These are phyloP conservation scores for Leishmania arabica DNA, from an alignment of 208 protist species.

Conservation along the genomic window DNA sequence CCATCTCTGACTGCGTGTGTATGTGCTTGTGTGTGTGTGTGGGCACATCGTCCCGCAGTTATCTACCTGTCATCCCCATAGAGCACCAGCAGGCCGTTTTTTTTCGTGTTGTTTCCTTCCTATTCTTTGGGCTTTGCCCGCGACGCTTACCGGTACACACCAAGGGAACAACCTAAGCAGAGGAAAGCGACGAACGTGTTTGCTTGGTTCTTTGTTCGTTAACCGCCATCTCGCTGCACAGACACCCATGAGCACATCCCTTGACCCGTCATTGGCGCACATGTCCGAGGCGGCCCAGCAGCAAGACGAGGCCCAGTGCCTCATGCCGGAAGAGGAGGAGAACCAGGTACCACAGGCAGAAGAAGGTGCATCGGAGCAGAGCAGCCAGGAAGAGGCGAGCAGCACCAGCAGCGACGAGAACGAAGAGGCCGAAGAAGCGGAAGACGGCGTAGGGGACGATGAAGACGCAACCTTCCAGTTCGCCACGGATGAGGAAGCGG, in stretches of 20 bases:
- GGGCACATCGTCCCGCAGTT: background rate
- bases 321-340: background rate
- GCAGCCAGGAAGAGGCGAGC: slow-evolving; percentile 14
- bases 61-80: background rate
- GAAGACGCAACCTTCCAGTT: slow-evolving; percentile 53
- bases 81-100: background rate
- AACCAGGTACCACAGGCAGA: background rate
- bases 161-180: background rate
- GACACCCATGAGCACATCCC: slow-evolving; percentile 13
- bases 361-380: background rate
- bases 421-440: slow-evolving; percentile 14
- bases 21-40: background rate
- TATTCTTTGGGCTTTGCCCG: background rate
- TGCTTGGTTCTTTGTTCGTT: background rate
- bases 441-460: slow-evolving; percentile 38
- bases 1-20: background rate
- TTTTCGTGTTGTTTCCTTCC: background rate
- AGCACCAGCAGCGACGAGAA: slow-evolving; percentile 32
- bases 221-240: background rate
- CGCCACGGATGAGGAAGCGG: slow-evolving; percentile 58
- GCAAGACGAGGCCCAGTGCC: background rate
- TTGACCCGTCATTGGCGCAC: background rate
- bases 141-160: background rate
- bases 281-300: slow-evolving; percentile 6
- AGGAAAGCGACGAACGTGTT: background rate